Evolutionary conservation across 768 basidiomycete species (phyloP).

Genomic region (Mycena kentingensis): DNA sequence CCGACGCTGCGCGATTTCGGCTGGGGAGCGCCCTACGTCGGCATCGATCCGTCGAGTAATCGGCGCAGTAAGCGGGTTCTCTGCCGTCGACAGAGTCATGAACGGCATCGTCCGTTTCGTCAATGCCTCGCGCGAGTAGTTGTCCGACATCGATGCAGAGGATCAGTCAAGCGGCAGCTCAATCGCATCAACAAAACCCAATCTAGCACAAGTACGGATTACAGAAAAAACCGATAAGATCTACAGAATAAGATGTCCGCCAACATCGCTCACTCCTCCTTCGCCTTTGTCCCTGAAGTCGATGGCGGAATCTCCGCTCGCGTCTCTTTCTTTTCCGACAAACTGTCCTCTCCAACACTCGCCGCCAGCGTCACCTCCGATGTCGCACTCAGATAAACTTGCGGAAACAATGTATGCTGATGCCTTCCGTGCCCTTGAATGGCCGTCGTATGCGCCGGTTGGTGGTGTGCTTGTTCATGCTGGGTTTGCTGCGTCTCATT

Average conservation of each 20-base stretch:
- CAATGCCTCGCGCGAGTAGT: constrained; percentile 30
- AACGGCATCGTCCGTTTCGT: constrained; percentile 32
- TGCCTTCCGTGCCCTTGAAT: neutral
- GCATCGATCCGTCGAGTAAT: constrained; percentile 21
- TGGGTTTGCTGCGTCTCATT: neutral
- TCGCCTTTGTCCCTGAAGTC: no score
- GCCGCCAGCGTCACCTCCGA: neutral
- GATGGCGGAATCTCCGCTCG: neutral
- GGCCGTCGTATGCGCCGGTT: neutral
- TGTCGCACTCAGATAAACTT: no score
- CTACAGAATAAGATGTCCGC: neutral
- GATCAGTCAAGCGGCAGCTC: neutral
- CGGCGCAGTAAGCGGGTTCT: constrained; percentile 35
- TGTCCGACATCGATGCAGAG: constrained; percentile 10
- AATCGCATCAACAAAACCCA: neutral
- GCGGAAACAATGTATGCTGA: no score
- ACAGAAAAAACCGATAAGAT: neutral
- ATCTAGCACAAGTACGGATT: neutral
- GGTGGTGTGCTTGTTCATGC: no score
- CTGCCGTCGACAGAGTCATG: constrained; percentile 35
- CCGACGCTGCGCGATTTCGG: constrained; percentile 34
- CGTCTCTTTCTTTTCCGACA: neutral
- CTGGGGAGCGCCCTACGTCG: constrained; percentile 5
- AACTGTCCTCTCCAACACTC: neutral
- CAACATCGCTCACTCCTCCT: neutral